Base-by-base conservation (phyloP, 805 yeast genomes). In the Lachancea lanzarotensis region DNA sequence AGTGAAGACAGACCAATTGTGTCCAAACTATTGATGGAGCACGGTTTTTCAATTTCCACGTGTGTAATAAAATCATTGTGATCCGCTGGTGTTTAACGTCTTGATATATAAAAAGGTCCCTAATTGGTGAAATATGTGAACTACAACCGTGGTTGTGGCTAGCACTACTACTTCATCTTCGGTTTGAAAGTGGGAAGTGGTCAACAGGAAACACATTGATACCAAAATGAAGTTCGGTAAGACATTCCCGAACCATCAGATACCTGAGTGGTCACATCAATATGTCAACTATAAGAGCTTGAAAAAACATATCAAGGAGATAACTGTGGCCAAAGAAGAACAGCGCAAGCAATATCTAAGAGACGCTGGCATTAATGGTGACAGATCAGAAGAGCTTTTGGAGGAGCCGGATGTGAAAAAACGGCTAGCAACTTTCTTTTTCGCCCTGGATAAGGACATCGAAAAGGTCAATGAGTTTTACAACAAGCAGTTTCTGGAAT, bases 251-350 rank as follows among this genome's bases (percentile, higher is more conserved):
- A 72, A 84, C 39, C 95, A 91, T 66, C 95, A 89, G 70, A 88
- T 90, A 46, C 97, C 97, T 3, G 96, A 89, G 66, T 91, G 98
- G 98, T 65, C 75, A 40, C 76, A 78, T 46, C 75, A 75, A 56
- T 91, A 91, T 59, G 76, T 91, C 73, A 84, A 87, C 67, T 91
- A 91, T 67, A 91, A 89, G 63, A 78, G 75, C 30, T 40, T 47
- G 26, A 47, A 47, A 17, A 47, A 84, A 57, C 77, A 79, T 55
- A 85, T 91, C 66, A 86, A 86, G 62, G 74, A 72, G 35, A 76
- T 86, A 19, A 75, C 72, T 27, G 52, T 51, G 3, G 69, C 69
- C 38, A 78, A 78, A 53, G 57, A 64, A 19, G 57, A 46, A 45
- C 55, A 55, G 22, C 60, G 42, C 39, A 56, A 56, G 15, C 56